Base-by-base conservation (phyloP, 768 basidiomycete species). In the Amanita rubescens region DNA sequence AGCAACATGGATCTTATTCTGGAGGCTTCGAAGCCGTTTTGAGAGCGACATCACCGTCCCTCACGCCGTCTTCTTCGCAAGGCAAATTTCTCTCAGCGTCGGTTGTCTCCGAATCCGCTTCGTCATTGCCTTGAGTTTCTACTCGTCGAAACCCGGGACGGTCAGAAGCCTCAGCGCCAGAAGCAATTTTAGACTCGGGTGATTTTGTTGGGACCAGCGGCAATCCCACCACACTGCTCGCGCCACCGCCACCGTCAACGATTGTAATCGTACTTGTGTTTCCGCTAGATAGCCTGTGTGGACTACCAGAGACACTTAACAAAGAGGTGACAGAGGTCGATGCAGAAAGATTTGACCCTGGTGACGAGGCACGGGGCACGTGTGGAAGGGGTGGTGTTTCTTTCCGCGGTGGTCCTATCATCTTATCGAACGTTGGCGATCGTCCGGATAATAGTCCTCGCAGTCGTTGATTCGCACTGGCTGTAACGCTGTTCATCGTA, bases 391-490 rank as follows among this genome's bases (percentile, higher is more conserved):
- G 58, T 14, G 65, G 50, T 49, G 67, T 62, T 34, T 65, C 58
- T 49, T 63, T 63, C 25, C 62, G 58, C 17, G 65, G 66, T 30
- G 63, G 66, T 42, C 70, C 69, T 12, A 71, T 65, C 55, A 64
- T 63, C 59, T 69, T 75, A 33, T 75, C 72, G 38, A 67, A 57
- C 14, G 56, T 64, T n/a, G 69, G 56, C 14, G 66, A 60, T 53
- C 65, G 69, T 3, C 71, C 69, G 32, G 75, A 74, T 51, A 79
- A 60, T 25, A 78, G 61, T 3, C 77, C 75, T 56, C 71, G 75
- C 24, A 77, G 59, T 30, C 78, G 73, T 53, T 75, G 72, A 61
- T 78, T 81, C n/a, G 77, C 69, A 48, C 60, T 72, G 17, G 61
- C 55, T 39, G 55, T 56, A 19, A 64, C n/a, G n/a, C n/a, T n/a